Percentiles rank a stretch among this genome's conserved stretches.
phyloP scores from a whole-genome alignment of 805 yeast species.

The Monosporozyma yasuniensis region DNA sequence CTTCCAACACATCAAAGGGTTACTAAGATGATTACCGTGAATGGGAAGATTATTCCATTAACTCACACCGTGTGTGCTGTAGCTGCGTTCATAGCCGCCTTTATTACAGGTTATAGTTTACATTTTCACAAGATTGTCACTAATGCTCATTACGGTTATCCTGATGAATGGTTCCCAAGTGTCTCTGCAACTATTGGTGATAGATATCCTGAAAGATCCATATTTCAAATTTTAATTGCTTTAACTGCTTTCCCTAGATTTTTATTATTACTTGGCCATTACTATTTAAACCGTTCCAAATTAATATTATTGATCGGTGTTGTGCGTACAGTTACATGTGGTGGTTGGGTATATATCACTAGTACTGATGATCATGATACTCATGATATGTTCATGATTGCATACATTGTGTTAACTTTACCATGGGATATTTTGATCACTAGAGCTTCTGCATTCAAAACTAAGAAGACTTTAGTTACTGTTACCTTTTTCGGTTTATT shows the following conservation, averaged over 20 bases:
- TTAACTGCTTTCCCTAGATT: constrained; percentile 91
- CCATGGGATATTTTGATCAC: constrained; percentile 80
- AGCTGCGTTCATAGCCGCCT: constrained; percentile 67
- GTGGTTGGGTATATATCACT: constrained; percentile 98
- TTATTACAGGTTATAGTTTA: constrained; percentile 60
- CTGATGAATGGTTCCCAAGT: constrained; percentile 98
- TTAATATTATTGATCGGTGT: constrained; percentile 45
- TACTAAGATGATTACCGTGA: constrained; percentile 33
- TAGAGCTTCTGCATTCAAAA: constrained; percentile 37
- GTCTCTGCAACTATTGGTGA: constrained; percentile 97
- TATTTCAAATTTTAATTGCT: constrained; percentile 87
- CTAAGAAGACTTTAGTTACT: constrained; percentile 43
- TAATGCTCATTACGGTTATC: constrained; percentile 82
- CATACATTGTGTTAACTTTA: constrained; percentile 76
- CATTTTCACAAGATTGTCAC: constrained; percentile 85
- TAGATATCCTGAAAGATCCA: constrained; percentile 87
- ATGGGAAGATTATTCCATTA: constrained; percentile 58
- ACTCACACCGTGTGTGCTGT: constrained; percentile 68
- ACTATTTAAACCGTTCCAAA: constrained; percentile 32
- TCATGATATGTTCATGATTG: constrained; percentile 93
- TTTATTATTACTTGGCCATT: constrained; percentile 40
- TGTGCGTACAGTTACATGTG: constrained; percentile 87
- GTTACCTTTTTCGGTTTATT: constrained; percentile 59
- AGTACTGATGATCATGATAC: constrained; percentile 95
- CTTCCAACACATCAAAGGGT: neutral